Evolutionary conservation across 495 filamentous ascomycete species (phyloP).

Genomic region (Annulohypoxylon maeteangense): DNA sequence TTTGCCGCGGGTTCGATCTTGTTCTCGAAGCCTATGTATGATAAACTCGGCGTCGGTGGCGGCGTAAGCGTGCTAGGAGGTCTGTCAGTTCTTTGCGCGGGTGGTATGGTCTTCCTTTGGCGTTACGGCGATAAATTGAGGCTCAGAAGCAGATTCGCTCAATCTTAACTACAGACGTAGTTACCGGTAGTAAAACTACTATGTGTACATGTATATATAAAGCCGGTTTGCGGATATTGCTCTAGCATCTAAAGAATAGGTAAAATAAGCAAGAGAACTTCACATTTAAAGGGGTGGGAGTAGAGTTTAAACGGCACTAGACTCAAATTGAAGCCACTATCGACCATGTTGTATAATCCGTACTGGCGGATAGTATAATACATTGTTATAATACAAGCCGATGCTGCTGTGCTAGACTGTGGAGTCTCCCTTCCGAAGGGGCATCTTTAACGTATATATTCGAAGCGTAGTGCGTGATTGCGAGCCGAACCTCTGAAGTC

Average conservation of each 20-base stretch:
- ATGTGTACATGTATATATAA: background rate
- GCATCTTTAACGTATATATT: conserved; percentile 15
- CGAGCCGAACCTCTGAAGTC: background rate
- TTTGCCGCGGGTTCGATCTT: conserved; percentile 68
- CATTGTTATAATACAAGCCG: conserved; percentile 36
- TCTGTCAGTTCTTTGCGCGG: conserved; percentile 28
- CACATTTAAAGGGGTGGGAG: background rate
- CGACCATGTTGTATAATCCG: conserved; percentile 24
- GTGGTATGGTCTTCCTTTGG: conserved; percentile 32
- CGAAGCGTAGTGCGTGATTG: conserved; percentile 13
- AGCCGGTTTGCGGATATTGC: background rate
- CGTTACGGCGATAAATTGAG: conserved; percentile 35
- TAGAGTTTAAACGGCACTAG: background rate
- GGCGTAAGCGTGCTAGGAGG: conserved; percentile 70
- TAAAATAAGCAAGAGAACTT: background rate
- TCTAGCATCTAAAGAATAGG: background rate
- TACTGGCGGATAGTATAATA: conserved; percentile 34
- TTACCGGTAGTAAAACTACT: background rate
- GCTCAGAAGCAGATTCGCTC: conserved; percentile 36
- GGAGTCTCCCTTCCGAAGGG: conserved; percentile 15
- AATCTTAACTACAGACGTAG: conserved; percentile 11
- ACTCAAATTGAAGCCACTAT: conserved; percentile 29
- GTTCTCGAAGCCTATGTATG: conserved; percentile 65
- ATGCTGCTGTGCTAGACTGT: conserved; percentile 15
- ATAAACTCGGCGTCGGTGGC: conserved; percentile 65